These are phyloP conservation scores for Tilletia caries DNA, from an alignment of 1,284 basidiomycete genomes.

Conservation along the genomic window DNA sequence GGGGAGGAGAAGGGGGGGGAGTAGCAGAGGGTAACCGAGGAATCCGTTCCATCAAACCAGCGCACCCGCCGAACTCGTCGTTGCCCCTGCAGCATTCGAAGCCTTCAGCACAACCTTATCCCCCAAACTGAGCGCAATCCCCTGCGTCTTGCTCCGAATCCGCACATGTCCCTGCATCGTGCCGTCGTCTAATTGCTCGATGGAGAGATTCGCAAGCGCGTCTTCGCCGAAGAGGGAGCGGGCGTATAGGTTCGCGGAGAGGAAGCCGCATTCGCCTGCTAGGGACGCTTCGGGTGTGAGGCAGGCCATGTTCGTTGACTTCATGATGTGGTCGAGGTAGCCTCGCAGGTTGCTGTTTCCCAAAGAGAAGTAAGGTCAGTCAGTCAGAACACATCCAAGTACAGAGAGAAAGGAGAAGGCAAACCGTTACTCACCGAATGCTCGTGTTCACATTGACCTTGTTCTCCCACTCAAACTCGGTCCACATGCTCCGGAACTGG, in stretches of 20 bases:
- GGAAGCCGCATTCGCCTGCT: constrained; percentile 87
- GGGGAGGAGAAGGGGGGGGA: too few relatives aligned
- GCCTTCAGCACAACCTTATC: constrained; percentile 66
- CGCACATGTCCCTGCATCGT: constrained; percentile 51
- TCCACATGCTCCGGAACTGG: constrained; percentile 85
- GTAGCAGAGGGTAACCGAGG: too few relatives aligned
- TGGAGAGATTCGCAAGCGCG: constrained; percentile 89
- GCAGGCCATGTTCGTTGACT: constrained; percentile 93
- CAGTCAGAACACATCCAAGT: constrained; percentile 6
- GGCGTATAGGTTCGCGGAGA: constrained; percentile 90
- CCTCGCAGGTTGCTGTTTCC: constrained; percentile 64
- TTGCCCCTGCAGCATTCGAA: constrained; percentile 8
- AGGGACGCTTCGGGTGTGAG: constrained; percentile 89
- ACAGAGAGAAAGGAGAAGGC: constrained; percentile 12
- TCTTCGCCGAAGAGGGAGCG: constrained; percentile 92
- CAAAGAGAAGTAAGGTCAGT: neutral
- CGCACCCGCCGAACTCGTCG: neutral
- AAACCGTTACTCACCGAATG: constrained; percentile 66
- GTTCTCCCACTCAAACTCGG: constrained; percentile 98
- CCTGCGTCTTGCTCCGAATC: constrained; percentile 51
- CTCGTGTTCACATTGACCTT: constrained; percentile 84
- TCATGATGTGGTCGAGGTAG: constrained; percentile 74
- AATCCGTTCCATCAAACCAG: neutral
- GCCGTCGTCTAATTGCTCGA: constrained; percentile 76
- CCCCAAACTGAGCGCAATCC: constrained; percentile 84